Conservation (phyloP, 306 rosid species). For the Gynostemma pentaphyllum region DNA sequence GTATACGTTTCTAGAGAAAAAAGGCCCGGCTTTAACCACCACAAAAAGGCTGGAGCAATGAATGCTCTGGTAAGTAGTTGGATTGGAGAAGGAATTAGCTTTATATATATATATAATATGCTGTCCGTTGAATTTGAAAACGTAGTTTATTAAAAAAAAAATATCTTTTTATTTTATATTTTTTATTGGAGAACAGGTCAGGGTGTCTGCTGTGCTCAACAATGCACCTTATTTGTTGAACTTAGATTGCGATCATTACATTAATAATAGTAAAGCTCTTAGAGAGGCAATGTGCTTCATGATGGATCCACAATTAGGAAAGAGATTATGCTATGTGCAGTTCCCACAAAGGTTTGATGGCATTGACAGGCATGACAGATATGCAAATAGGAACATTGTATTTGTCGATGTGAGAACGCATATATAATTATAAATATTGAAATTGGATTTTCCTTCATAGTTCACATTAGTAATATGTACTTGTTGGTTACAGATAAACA, state of each 20-base stretch:
- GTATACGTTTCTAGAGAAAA: constrained; percentile 71
- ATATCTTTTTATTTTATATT: too few relatives aligned
- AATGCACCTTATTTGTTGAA: constrained; percentile 59
- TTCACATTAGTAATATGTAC: background rate
- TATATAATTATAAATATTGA: too few relatives aligned
- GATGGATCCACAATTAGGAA: constrained; percentile 53
- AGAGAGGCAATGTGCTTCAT: constrained; percentile 79
- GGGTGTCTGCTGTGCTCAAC: constrained; percentile 57
- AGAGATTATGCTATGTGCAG: constrained; percentile 52
- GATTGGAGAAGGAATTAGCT: background rate
- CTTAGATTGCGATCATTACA: constrained; percentile 51
- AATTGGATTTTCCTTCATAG: too few relatives aligned
- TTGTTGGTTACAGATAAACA: constrained; percentile 32
- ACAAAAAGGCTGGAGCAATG: constrained; percentile 58
- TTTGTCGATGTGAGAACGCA: constrained; percentile 55
- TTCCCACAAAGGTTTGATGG: too few relatives aligned
- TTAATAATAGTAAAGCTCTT: constrained; percentile 54
- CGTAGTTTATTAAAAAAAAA: too few relatives aligned
- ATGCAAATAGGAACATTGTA: constrained; percentile 27
- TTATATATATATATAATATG: too few relatives aligned
- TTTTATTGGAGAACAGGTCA: constrained; percentile 31
- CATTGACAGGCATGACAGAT: too few relatives aligned
- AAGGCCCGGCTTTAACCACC: constrained; percentile 49
- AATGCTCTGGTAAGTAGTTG: constrained; percentile 47
- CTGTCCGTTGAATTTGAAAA: too few relatives aligned